Percentiles rank a stretch among this genome's conserved stretches.
phyloP scores from a whole-genome alignment of 2,329 filamentous ascomycete species.

The Uncinocarpus reesii region DNA sequence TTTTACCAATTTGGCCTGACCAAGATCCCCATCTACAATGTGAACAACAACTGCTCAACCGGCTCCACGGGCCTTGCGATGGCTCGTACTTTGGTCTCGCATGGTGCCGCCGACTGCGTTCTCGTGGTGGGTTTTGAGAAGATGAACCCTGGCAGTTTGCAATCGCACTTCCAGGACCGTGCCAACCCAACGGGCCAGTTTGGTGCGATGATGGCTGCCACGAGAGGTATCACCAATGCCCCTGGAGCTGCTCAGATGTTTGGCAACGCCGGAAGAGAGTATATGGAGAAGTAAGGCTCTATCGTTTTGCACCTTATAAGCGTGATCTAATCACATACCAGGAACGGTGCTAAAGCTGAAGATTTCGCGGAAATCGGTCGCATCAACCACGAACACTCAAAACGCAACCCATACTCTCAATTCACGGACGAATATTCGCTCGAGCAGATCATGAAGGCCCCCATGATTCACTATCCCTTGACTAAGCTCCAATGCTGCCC shows the following conservation, averaged over 20 bases:
- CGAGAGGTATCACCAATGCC: conserved; percentile 68
- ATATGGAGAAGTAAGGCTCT: conserved; percentile 69
- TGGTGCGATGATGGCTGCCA: conserved; percentile 68
- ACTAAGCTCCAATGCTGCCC: conserved; percentile 99
- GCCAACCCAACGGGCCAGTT: conserved; percentile 67
- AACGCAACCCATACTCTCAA: conserved; percentile 93
- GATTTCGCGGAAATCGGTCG: conserved; percentile 94
- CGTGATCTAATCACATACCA: conserved; percentile 25
- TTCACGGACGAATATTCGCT: conserved; percentile 86
- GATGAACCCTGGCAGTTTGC: conserved; percentile 86
- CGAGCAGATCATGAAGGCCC: conserved; percentile 64
- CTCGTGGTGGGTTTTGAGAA: conserved; percentile 95
- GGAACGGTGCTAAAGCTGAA: conserved; percentile 67
- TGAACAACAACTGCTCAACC: conserved; percentile 97
- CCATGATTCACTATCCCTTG: conserved; percentile 73
- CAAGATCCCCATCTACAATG: conserved; percentile 89
- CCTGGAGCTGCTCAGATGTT: conserved; percentile 88
- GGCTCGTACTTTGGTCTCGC: conserved; percentile 65
- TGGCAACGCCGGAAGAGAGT: conserved; percentile 85
- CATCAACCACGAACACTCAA: conserved; percentile 84
- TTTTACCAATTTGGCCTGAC: conserved; percentile 99
- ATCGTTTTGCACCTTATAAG: conserved; percentile 1
- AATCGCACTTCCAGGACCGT: conserved; percentile 75
- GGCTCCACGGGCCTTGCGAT: conserved; percentile 85
- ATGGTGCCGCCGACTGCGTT: conserved; percentile 76